Conservation (phyloP, 23 red algal genomes). For the Cyanidioschyzon merolae region DNA sequence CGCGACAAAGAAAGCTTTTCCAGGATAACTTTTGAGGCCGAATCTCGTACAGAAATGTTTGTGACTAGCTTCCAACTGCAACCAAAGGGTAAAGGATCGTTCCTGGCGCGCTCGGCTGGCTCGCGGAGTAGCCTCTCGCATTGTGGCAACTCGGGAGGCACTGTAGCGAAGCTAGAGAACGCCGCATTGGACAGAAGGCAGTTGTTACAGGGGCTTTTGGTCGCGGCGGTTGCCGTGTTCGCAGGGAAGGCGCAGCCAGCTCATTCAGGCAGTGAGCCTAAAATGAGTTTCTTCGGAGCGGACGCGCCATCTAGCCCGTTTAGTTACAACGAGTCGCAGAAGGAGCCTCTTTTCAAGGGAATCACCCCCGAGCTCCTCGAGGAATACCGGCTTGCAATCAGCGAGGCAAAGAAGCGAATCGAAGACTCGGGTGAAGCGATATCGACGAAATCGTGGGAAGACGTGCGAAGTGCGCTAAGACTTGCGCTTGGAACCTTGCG, state of each 20-base stretch:
- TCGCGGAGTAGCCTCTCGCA: no score
- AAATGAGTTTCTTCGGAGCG: slow-evolving; percentile 77
- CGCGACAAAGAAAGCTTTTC: no score
- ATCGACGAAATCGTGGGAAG: slow-evolving; percentile 77
- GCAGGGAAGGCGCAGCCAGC: slow-evolving; percentile 11
- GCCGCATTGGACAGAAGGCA: background rate
- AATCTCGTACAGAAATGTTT: no score
- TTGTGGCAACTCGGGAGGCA: no score
- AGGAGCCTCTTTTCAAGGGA: slow-evolving; percentile 25
- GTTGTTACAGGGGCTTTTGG: background rate
- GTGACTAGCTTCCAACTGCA: no score
- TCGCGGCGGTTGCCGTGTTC: background rate
- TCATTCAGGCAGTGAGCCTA: slow-evolving; percentile 54
- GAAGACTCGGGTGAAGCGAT: slow-evolving; percentile 31
- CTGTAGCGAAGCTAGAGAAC: background rate
- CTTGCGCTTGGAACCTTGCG: slow-evolving; percentile 34
- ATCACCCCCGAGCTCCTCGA: slow-evolving; percentile 37
- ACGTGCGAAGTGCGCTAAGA: slow-evolving; percentile 56
- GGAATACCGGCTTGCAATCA: slow-evolving; percentile 34
- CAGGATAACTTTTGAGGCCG: no score
- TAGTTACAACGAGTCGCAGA: slow-evolving; percentile 34
- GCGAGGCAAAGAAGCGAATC: slow-evolving; percentile 38
- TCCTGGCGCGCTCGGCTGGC: no score
- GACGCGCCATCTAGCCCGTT: slow-evolving; percentile 65
- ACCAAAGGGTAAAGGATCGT: no score